Base-by-base conservation (phyloP, 208 protist genomes). In the Blechomonas ayalai region DNA sequence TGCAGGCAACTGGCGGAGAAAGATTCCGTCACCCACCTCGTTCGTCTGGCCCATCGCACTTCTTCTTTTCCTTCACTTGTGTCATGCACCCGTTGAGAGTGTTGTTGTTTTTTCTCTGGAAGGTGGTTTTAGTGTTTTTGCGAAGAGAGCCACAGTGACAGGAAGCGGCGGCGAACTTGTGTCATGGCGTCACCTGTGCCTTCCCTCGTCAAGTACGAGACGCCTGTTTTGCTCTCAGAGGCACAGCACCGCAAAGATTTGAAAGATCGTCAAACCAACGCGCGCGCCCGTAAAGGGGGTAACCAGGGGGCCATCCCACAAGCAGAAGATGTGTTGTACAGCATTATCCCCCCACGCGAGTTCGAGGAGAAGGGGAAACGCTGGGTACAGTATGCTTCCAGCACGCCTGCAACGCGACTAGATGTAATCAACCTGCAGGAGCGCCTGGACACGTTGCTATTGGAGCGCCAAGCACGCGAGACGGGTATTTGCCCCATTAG, bases 401-500 rank as follows among this genome's bases (percentile, higher is more conserved):
- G 77, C 63, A 92, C 76, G 1, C 84, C 88, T 0, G 88, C 88
- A 12, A 95, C 88, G 9, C 82, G 82, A 6, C 61, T 92, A 13
- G 88, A 95, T 51, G 88, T 93, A n/a, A 87, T 92, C 18, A 82
- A 85, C 39, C 52, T 95, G 23, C 94, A 99, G 67, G 94, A 99
- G 60, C 67, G 79, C 26, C 73, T 99, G 0, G 97, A 99, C 58
- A 27, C 73, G 26, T 38, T 87, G 15, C 71, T 99, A 12, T 73
- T 94, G 54, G 74, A 97, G 59, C 78, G 94, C 13, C 82, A 99
- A 63, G 98, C 97, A 1, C 72, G 97, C 1, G 97, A 99, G 54
- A 98, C 79, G 5, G 98, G 98, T 20, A 96, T 99, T 45, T 99
- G 97, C 64, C 96, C 97, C 1, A 93, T 99, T 6, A 73, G 98